Conservation (phyloP, 305 asterid genomes). For the Fraxinus xanthoxyloides region DNA sequence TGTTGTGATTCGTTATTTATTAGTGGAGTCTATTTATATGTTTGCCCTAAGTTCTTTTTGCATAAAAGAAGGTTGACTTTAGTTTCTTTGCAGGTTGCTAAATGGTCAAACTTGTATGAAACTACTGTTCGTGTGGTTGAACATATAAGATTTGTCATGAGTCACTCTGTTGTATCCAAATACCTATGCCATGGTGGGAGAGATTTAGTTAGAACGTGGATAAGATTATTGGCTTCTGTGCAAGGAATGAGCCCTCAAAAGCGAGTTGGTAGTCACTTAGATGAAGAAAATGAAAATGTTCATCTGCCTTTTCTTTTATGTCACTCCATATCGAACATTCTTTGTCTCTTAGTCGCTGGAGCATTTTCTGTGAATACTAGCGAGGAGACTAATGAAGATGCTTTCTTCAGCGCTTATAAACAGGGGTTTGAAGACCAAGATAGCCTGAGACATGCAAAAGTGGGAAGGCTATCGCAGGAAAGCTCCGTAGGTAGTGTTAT, state of each 20-base stretch:
- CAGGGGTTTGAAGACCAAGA: constrained; percentile 74
- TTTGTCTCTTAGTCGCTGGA: constrained; percentile 76
- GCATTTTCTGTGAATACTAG: constrained; percentile 52
- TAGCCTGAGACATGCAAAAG: constrained; percentile 78
- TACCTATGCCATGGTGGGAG: constrained; percentile 67
- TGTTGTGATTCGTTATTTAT: not conserved
- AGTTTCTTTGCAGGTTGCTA: constrained; percentile 60
- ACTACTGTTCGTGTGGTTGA: constrained; percentile 80
- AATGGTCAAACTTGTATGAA: constrained; percentile 74
- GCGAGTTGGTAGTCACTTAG: constrained; percentile 76
- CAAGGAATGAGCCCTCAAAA: constrained; percentile 94
- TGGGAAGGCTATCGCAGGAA: constrained; percentile 89
- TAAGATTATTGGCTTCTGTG: constrained; percentile 78
- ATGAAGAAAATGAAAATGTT: constrained; percentile 76
- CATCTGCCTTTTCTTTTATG: constrained; percentile 77
- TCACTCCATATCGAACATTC: constrained; percentile 70
- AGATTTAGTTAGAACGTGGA: constrained; percentile 77
- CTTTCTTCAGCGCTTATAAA: constrained; percentile 30
- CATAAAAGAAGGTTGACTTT: constrained; percentile 27
- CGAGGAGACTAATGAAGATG: constrained; percentile 48
- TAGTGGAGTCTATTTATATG: not conserved
- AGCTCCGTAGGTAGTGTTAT: constrained; percentile 64
- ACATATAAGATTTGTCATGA: constrained; percentile 85
- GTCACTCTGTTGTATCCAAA: constrained; percentile 79
- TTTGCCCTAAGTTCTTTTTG: constrained; percentile 15